Conservation (phyloP, 208 protist species). For the Plasmodiophora brassicae region DNA sequence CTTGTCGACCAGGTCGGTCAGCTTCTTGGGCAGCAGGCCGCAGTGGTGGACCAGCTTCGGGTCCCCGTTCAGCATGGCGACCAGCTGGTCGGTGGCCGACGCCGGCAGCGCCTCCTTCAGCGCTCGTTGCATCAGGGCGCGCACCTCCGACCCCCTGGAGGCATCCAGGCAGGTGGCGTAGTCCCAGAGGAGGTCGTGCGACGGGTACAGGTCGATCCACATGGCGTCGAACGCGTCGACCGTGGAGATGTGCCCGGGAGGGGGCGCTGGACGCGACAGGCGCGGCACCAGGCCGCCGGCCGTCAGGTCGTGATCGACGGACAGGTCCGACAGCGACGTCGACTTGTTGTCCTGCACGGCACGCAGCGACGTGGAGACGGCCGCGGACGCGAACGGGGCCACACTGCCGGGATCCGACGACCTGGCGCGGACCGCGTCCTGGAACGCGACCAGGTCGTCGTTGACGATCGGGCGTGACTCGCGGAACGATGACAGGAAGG, state of each 20-base stretch:
- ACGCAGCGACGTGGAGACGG: background rate
- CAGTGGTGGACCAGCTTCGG: constrained; percentile 60
- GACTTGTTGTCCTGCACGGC: background rate
- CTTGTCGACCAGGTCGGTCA: constrained; percentile 67
- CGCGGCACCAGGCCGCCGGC: constrained; percentile 8
- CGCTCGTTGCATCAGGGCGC: constrained; percentile 47
- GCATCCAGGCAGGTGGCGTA: constrained; percentile 40
- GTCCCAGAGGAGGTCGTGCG: constrained; percentile 45
- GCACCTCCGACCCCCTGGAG: constrained; percentile 36
- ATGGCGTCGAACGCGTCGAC: constrained; percentile 26
- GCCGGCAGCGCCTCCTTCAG: constrained; percentile 29
- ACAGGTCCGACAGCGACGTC: background rate
- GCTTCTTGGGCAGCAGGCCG: constrained; percentile 57
- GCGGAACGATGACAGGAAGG: constrained; percentile 19
- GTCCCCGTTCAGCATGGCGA: constrained; percentile 58
- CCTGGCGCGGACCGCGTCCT: background rate
- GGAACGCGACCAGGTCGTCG: background rate
- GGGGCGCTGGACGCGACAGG: constrained; percentile 35
- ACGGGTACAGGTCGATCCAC: constrained; percentile 37
- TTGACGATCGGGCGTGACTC: background rate
- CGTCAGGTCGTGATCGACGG: constrained; percentile 32
- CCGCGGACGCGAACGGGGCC: background rate
- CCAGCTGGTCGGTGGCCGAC: constrained; percentile 36
- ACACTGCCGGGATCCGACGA: background rate
- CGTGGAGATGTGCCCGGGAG: background rate